Evolutionary conservation across 202 grass and related monocot species (phyloP), one percentile per base, ranked within the genome.

Genomic region (Zizania palustris): DNA sequence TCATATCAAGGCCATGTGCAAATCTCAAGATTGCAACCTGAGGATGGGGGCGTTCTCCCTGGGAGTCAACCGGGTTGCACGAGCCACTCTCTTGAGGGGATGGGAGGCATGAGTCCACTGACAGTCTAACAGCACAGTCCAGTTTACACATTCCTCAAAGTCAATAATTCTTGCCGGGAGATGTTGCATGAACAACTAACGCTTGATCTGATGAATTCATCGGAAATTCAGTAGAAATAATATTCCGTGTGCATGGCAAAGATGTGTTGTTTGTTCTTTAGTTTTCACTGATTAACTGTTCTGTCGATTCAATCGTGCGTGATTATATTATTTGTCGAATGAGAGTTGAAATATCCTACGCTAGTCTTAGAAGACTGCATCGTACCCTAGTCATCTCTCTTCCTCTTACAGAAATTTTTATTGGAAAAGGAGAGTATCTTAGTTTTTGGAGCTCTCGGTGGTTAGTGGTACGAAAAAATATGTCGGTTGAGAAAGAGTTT

Each of bases 1-100:
- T n/a, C 87, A 91, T 60, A 87, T 91, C 63, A 95, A 95, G 80
- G 49, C 66, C 9, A 91, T 91, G 92, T 91, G 85, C 73, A 91
- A 86, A 68, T 73, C 80, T 20, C 73, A 89, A 20, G 53, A 91
- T 34, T 95, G 92, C 83, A 84, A 76, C 75, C 83, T 95, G 43
- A 90, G 92, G 76, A 98, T 98, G 96, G 91, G 91, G 5, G 96
- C 96, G 7, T 92, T 98, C 66, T 90, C 96, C 57, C 84, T 98
- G 60, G 96, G 91, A 39, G 87, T 98, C 21, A 98, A 92, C 64
- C 82, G 92, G 12, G 92, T 94, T 45, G 92, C 92, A 12, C 88
- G 92, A 7, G 88, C 92, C 38, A 98, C 96, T 18, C 70, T 95
- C 58, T 80, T 98, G 77, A 95, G 96, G 79, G 96, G 96, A 46